Base-by-base conservation (phyloP, 805 yeast genomes). In the Trichomonascus vanleenenianus region DNA sequence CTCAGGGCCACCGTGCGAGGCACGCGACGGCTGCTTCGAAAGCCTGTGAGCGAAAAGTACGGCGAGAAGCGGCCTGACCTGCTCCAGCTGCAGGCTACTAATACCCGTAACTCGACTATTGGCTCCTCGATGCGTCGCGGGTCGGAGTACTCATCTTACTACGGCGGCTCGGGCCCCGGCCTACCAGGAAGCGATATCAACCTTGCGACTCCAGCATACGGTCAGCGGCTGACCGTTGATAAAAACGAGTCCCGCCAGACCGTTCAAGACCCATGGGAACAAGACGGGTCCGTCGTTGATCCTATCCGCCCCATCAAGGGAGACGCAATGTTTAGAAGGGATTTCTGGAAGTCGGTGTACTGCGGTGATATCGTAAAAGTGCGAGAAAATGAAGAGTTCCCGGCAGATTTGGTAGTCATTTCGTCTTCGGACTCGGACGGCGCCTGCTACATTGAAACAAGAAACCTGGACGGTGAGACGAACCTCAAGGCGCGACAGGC, bases 351-450 rank as follows among this genome's bases (percentile, higher is more conserved):
- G 61, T 77, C 76, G 53, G 79, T 83, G 37, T 72, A 72, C 48
- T 91, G 83, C 20, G 94, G 94, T 40, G 91, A 85, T 60, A 65
- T 82, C 45, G 67, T 85, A 33, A 71, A 85, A 51, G 71, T 84
- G 16, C 71, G 78, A 49, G 78, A 78, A 51, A 81, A 85, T 61
- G 86, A 83, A 50, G 85, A 81, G 57, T 73, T 84, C 14, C 94
- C 94, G 1, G 91, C 88, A 31, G 94, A 84, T 63, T 64, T 84
- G 39, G 67, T 81, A 15, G 71, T 84, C 16, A 63, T 84, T 19
- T 72, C 87, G 9, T 77, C 89, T 0, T 78, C 85, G 32, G 86
- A 80, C 55, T 72, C 73, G 4, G 93, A 85, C 51, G 79, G 78
- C 46, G 78, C 79, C 44, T 79, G 82, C 60, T 78, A 68, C 56